Evolutionary conservation across 108 stramenopile genomes (phyloP).

Genomic region (Parmales sp.): DNA sequence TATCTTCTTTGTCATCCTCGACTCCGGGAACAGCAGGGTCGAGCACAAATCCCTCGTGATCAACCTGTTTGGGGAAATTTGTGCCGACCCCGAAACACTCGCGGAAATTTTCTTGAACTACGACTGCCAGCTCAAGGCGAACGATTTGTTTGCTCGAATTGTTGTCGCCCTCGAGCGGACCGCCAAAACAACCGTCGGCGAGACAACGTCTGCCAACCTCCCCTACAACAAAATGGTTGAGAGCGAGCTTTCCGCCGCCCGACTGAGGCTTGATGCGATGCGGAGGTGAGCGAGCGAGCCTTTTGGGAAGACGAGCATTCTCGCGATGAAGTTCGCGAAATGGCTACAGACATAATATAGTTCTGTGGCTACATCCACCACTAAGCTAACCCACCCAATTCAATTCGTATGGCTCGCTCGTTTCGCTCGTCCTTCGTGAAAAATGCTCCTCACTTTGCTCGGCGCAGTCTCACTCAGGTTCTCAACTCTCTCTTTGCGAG

Average conservation of each 20-base stretch:
- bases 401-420: no score
- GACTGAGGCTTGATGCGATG: no score
- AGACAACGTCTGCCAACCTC: slow-evolving; percentile 13
- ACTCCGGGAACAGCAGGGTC: slow-evolving; percentile 76
- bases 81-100: slow-evolving; percentile 68
- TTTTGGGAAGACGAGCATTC: no score
- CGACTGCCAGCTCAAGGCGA: slow-evolving; percentile 89
- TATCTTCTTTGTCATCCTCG: slow-evolving; percentile 93
- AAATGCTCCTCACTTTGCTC: no score
- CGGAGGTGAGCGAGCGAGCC: no score
- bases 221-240: no score
- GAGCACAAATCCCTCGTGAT: slow-evolving; percentile 90
- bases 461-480: slow-evolving; percentile 61
- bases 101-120: slow-evolving; percentile 97
- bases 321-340: no score
- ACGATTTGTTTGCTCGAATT: slow-evolving; percentile 85
- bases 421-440: no score
- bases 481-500: slow-evolving; percentile 47
- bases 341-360: no score
- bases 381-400: no score
- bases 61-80: slow-evolving; percentile 78
- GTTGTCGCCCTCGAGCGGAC: slow-evolving; percentile 79
- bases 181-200: slow-evolving; percentile 51
- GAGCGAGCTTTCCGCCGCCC: no score
- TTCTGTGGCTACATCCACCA: no score